Percentiles rank a stretch among this genome's conserved stretches.
phyloP scores from a whole-genome alignment of 352 stramenopile genomes.

The Globisporangium carolinianum region DNA sequence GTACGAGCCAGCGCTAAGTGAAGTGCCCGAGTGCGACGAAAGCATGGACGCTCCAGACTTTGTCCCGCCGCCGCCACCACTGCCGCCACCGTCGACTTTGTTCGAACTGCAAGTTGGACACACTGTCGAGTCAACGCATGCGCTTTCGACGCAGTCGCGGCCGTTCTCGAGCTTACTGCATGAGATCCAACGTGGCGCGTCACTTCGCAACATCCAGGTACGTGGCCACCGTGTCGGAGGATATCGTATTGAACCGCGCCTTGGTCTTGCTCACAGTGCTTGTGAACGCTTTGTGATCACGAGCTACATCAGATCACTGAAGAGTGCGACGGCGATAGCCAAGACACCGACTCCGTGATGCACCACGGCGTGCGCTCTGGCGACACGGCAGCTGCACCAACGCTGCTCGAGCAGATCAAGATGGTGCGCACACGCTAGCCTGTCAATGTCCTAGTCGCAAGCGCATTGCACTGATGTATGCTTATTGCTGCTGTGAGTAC shows the following conservation, averaged over 20 bases:
- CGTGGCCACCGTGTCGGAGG: not conserved
- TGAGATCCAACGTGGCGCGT: constrained; percentile 28
- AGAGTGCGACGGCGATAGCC: not conserved
- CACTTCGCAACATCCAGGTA: constrained; percentile 19
- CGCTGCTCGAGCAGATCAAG: constrained; percentile 46
- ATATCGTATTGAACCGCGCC: no score
- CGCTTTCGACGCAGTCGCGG: not conserved
- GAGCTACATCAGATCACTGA: not conserved
- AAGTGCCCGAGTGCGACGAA: constrained; percentile 1
- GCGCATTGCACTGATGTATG: not conserved
- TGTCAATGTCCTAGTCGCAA: no score
- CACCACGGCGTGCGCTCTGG: no score
- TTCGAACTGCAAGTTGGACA: no score
- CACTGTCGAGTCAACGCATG: no score
- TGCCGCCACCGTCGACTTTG: constrained; percentile 3
- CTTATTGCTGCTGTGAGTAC: not conserved
- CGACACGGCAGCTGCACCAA: not conserved
- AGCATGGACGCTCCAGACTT: not conserved
- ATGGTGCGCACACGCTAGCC: constrained; percentile 12
- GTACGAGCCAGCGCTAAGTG: constrained; percentile 17
- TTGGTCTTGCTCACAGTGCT: not conserved
- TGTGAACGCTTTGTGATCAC: not conserved
- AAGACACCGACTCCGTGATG: no score
- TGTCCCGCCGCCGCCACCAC: constrained; percentile 4
- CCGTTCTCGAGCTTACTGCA: constrained; percentile 11